phyloP scores from a whole-genome alignment of 2,329 filamentous ascomycete genomes.

The Aspergillus costaricaensis region DNA sequence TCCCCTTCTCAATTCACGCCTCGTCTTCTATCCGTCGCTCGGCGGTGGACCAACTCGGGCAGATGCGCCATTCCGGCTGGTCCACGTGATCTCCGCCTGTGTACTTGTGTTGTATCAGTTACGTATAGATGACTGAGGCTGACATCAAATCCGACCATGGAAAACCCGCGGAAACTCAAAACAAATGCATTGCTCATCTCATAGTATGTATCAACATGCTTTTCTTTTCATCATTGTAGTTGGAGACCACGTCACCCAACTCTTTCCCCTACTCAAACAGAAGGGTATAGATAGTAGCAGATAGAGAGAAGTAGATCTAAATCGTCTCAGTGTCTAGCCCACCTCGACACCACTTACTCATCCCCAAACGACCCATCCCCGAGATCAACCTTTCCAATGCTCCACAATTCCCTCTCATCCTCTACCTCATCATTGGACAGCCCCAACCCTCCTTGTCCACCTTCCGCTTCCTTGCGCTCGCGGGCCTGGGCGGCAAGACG shows the following conservation, averaged over 20 bases:
- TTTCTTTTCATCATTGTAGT: background rate
- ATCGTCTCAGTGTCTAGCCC: slow-evolving; percentile 14
- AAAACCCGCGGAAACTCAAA: background rate
- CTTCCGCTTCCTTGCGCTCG: slow-evolving; percentile 88
- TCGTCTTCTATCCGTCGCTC: background rate
- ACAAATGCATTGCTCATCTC: slow-evolving; percentile 4
- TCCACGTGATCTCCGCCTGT: background rate
- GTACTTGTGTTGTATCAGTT: background rate
- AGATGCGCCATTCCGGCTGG: background rate
- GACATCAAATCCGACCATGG: too few species aligned
- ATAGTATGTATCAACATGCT: slow-evolving; percentile 4
- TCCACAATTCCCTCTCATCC: slow-evolving; percentile 95
- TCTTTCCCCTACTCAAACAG: slow-evolving; percentile 6
- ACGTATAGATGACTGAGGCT: background rate
- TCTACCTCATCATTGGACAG: slow-evolving; percentile 88
- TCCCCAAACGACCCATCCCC: slow-evolving; percentile 55
- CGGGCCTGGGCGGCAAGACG: slow-evolving; percentile 82
- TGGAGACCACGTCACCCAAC: background rate
- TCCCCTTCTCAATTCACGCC: background rate
- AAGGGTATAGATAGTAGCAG: slow-evolving; percentile 24
- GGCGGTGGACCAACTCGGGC: background rate
- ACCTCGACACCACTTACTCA: slow-evolving; percentile 26
- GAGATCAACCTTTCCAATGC: slow-evolving; percentile 85
- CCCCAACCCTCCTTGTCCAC: slow-evolving; percentile 80
- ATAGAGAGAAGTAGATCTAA: slow-evolving; percentile 19